Percentiles rank a stretch among this genome's conserved stretches.
These are phyloP conservation scores for Hirsutella thompsonii DNA, from an alignment of 2,329 filamentous ascomycete genomes.

Conservation along the genomic window DNA sequence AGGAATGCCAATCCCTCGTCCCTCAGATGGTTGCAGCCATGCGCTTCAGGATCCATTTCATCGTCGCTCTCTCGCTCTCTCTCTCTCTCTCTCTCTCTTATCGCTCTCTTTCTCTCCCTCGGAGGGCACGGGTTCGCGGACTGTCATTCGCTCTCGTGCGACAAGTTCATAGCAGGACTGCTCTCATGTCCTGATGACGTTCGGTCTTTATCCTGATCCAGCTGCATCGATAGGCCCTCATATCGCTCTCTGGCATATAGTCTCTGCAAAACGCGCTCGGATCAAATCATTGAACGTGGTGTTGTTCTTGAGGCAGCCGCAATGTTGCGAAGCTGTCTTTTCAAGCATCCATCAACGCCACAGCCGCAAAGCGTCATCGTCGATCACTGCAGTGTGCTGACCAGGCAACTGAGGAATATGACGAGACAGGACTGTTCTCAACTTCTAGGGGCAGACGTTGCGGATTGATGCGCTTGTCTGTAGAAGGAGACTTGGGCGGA, in stretches of 20 bases:
- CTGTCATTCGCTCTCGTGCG: too few relatives aligned
- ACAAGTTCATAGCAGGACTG: too few relatives aligned
- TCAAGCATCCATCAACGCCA: conserved; percentile 6
- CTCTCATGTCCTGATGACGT: too few relatives aligned
- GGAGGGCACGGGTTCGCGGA: too few relatives aligned
- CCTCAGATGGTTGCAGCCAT: too few relatives aligned
- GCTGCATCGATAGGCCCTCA: background rate
- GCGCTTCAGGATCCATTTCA: too few relatives aligned
- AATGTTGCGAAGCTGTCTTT: conserved; percentile 2
- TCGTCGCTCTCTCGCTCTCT: too few relatives aligned
- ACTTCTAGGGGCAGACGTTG: conserved; percentile 32
- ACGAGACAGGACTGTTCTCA: conserved; percentile 44
- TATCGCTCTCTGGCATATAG: conserved; percentile 15
- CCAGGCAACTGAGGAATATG: conserved; percentile 33
- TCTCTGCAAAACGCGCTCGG: conserved; percentile 40
- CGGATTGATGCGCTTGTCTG: conserved; percentile 7
- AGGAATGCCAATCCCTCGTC: too few relatives aligned
- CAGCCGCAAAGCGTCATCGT: conserved; percentile 12
- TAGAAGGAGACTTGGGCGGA: conserved; percentile 18
- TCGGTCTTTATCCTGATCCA: background rate
- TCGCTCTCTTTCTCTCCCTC: too few relatives aligned
- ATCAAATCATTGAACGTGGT: conserved; percentile 6
- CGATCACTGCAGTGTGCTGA: conserved; percentile 28
- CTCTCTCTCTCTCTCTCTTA: too few relatives aligned
- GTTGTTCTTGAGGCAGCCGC: conserved; percentile 2